A percentile compares a stretch with the other conserved stretches of the same genome.
Evolutionary conservation across 495 filamentous ascomycete species (phyloP).

Genomic region (Antarctomyces pellizariae): DNA sequence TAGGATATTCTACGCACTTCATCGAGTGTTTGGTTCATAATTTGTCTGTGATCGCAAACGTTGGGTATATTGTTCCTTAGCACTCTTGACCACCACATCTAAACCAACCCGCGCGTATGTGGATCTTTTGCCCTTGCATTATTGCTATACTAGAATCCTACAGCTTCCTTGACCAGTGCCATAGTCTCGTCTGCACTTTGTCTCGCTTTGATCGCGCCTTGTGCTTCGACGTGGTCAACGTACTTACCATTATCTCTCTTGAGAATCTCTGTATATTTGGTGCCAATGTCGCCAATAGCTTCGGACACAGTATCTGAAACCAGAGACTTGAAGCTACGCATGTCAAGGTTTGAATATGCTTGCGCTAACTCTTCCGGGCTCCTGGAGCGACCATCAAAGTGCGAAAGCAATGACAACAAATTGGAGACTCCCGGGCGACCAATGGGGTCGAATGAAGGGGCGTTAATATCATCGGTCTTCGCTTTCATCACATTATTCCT

Average conservation of each 20-base stretch:
- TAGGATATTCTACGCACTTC: too few relatives aligned
- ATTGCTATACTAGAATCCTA: slow-evolving; percentile 27
- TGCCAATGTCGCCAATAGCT: slow-evolving; percentile 33
- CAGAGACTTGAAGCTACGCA: slow-evolving; percentile 40
- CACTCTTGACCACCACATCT: too few relatives aligned
- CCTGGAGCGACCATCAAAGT: slow-evolving; percentile 26
- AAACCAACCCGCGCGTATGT: too few relatives aligned
- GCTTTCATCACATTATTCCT: slow-evolving; percentile 40
- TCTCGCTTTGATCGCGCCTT: slow-evolving; percentile 35
- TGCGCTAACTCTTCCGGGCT: slow-evolving; percentile 30
- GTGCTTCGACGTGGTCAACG: slow-evolving; percentile 32
- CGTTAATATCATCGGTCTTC: slow-evolving; percentile 45
- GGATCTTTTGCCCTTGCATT: background rate
- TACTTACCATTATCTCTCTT: slow-evolving; percentile 20
- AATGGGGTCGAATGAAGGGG: slow-evolving; percentile 46
- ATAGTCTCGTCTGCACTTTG: slow-evolving; percentile 46
- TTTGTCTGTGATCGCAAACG: too few relatives aligned
- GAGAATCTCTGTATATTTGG: slow-evolving; percentile 31
- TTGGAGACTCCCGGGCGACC: slow-evolving; percentile 68
- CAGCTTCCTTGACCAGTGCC: slow-evolving; percentile 29
- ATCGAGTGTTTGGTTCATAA: too few relatives aligned
- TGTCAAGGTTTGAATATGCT: slow-evolving; percentile 23
- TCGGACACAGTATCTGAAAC: slow-evolving; percentile 29
- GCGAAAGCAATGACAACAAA: slow-evolving; percentile 49
- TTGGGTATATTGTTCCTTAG: too few relatives aligned